phyloP scores from a whole-genome alignment of 331 rosid genomes.

The Cydonia oblonga region DNA sequence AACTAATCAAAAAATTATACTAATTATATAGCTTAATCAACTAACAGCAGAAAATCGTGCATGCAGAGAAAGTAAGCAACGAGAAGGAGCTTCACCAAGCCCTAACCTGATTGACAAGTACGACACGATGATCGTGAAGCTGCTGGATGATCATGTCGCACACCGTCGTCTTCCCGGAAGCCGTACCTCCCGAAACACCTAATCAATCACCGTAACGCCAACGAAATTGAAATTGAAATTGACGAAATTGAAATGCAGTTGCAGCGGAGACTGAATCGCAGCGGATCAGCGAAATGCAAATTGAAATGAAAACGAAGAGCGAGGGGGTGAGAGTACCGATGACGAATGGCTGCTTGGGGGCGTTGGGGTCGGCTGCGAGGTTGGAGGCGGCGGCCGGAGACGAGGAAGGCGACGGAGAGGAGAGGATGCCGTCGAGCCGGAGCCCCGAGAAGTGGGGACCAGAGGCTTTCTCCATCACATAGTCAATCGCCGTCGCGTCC shows the following conservation, averaged over 20 bases:
- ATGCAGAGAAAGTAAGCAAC: not conserved
- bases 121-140: constrained; percentile 95
- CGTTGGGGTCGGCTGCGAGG: constrained; percentile 39
- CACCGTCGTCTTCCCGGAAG: constrained; percentile 94
- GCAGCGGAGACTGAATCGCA: not conserved
- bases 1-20: not conserved
- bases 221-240: not conserved
- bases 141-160: constrained; percentile 98
- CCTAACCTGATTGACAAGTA: constrained; percentile 80
- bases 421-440: constrained; percentile 46
- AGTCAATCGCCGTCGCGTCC: constrained; percentile 48
- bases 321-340: constrained; percentile 35
- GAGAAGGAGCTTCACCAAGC: not conserved
- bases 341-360: constrained; percentile 63
- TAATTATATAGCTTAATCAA: not conserved
- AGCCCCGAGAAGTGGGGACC: constrained; percentile 94
- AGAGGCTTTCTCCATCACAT: constrained; percentile 79
- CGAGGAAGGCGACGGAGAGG: constrained; percentile 37
- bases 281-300: not conserved
- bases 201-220: not conserved
- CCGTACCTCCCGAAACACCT: constrained; percentile 99
- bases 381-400: constrained; percentile 30
- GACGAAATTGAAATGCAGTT: not conserved
- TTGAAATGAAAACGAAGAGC: not conserved
- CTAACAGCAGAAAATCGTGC: not conserved